A percentile compares a stretch with the other conserved stretches of the same genome.
Conservation (phyloP, 1,284 basidiomycete genomes). For the Blastosporella zonata region DNA sequence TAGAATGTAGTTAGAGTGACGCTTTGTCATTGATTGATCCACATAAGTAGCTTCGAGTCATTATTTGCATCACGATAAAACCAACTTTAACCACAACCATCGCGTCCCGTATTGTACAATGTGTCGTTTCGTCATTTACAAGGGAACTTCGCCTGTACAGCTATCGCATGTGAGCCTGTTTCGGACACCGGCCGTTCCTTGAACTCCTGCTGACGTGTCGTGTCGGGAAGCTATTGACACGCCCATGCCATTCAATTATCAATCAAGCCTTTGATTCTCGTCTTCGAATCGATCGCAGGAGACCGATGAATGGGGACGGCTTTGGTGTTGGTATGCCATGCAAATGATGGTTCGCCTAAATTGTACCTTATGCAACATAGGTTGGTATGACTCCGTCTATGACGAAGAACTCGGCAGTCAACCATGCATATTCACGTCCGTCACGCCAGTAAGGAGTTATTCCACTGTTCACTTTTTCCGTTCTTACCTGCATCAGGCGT, state of each 20-base stretch:
- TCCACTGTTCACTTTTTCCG: constrained; percentile 2
- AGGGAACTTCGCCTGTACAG: constrained; percentile 85
- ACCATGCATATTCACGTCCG: constrained; percentile 96
- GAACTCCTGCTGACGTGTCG: constrained; percentile 7
- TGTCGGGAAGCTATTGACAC: constrained; percentile 67
- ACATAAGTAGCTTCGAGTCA: no score
- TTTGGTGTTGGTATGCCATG: constrained; percentile 86
- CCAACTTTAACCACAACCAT: neutral
- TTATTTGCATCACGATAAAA: neutral
- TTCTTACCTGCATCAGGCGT: constrained; percentile 56
- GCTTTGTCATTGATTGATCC: no score
- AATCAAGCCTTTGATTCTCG: constrained; percentile 94
- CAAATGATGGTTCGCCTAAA: neutral
- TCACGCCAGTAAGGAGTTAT: constrained; percentile 72
- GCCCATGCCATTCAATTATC: constrained; percentile 93
- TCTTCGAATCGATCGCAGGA: constrained; percentile 73
- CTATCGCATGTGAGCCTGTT: constrained; percentile 67
- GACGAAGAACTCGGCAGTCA: constrained; percentile 81
- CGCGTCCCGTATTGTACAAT: constrained; percentile 44
- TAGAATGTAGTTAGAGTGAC: no score
- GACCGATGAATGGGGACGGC: constrained; percentile 94
- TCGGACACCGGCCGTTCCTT: neutral
- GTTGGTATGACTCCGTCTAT: constrained; percentile 81
- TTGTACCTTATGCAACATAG: constrained; percentile 34
- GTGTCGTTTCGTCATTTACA: constrained; percentile 91